phyloP scores from a whole-genome alignment of 1,139 yeast species.

The Pichia terricola region DNA sequence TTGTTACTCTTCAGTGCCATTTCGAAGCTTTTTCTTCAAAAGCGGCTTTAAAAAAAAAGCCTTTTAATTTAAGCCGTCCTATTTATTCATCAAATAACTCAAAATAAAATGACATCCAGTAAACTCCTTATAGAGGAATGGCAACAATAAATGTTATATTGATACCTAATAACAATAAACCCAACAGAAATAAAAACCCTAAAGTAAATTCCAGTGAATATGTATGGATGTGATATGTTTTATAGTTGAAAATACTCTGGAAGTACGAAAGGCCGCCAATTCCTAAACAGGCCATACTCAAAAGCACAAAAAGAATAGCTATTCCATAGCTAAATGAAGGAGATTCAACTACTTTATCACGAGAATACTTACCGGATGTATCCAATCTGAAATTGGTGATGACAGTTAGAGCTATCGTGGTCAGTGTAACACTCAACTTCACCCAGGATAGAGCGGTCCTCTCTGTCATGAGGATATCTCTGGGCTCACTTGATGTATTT shows the following conservation, averaged over 20 bases:
- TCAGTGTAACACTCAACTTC: constrained; percentile 40
- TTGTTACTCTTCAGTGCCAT: too few species aligned
- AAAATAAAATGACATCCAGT: too few species aligned
- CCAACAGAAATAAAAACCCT: constrained; percentile 31
- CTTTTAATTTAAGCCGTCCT: too few species aligned
- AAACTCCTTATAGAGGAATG: too few species aligned
- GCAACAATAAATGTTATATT: constrained; percentile 24
- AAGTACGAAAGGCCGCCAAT: constrained; percentile 39
- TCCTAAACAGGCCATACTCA: constrained; percentile 34
- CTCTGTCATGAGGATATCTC: constrained; percentile 55
- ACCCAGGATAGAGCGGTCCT: constrained; percentile 47
- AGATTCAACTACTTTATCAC: constrained; percentile 5
- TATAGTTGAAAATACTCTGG: constrained; percentile 37
- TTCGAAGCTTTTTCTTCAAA: too few species aligned
- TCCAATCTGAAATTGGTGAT: constrained; percentile 41
- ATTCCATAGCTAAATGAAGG: constrained; percentile 29
- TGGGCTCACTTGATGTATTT: constrained; percentile 44
- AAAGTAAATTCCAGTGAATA: constrained; percentile 33
- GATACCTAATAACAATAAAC: constrained; percentile 35
- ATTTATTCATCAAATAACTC: too few species aligned
- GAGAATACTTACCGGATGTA: constrained; percentile 16
- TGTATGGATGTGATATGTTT: constrained; percentile 34
- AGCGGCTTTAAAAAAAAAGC: too few species aligned
- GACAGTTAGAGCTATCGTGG: constrained; percentile 44
- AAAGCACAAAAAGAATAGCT: constrained; percentile 25